Base-by-base conservation (phyloP, 1,284 basidiomycete genomes). In the Irpex sp. region DNA sequence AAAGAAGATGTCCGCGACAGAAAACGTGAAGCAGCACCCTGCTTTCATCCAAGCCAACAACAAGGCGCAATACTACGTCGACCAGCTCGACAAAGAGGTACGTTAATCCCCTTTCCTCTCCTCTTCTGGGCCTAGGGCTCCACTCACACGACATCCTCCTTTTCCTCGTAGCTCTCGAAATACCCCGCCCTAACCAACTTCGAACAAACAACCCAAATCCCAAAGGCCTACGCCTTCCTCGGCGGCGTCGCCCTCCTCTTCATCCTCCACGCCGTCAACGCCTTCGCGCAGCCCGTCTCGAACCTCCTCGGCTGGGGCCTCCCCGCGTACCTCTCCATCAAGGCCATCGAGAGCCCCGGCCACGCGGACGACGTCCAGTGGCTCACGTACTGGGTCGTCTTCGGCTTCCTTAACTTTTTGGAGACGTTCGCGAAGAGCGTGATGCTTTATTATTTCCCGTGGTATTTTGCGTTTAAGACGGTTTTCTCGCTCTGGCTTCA, bases 21-120 rank as follows among this genome's bases (percentile, higher is more conserved):
- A 90, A 81, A 87, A 87, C 75, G 75, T 93, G 63, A 88, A 93
- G 79, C 88, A 90, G 75, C 94, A 96, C 81, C 94, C 94, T 54
- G 83, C 88, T 72, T 88, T 91, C 77, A 73, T 92, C 70, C 91
- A 95, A 78, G 91, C 85, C 33, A 84, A 88, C 77, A 86, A 84
- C 76, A 89, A 89, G 80, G 89, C 86, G 63, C 81, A 82, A 70
- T 85, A 88, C 77, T 92, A 95, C 75, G 77, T 93, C 71, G 79
- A 72, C 77, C 88, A 94, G 83, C 91, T 97, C 75, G 95, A 98
- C 82, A 95, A 95, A 78, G 95, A 97, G 90, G 95, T 95, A 61
- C 65, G 83, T 60, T 17, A n/a, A 8, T 26, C 47, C 2, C 36
- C 35, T 46, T 33, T 19, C 33, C 55, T 35, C 6, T 21, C 19